Conservation (phyloP, 495 filamentous ascomycete genomes). For the Pseudoneurospora amorphoporcata region DNA sequence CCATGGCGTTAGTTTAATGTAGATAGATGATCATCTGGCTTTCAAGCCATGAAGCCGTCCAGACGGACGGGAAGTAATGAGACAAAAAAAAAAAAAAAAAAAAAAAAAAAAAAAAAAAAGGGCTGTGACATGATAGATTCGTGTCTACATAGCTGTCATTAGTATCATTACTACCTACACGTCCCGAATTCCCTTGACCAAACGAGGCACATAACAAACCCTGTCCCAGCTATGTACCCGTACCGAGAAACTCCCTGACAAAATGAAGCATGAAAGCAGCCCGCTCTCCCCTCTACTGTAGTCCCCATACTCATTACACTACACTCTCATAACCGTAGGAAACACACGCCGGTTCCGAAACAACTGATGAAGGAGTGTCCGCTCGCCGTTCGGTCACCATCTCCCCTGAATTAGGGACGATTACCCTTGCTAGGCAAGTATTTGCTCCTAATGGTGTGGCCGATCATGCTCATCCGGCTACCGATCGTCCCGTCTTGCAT, state of each 20-base stretch:
- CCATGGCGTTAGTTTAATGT: not conserved
- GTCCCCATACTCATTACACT: not conserved
- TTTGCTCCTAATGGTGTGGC: slow-evolving; percentile 48
- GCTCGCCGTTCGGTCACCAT: not conserved
- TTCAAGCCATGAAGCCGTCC: not conserved
- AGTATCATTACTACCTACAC: not conserved
- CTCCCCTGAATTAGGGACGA: not conserved
- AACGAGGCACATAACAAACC: too few relatives aligned
- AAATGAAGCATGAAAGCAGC: not conserved
- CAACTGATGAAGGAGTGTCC: not conserved
- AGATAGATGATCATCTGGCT: not conserved
- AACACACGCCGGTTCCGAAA: not conserved
- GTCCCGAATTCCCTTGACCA: not conserved
- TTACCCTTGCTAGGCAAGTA: slow-evolving; percentile 21
- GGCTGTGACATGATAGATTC: not conserved
- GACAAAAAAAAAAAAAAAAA: too few relatives aligned
- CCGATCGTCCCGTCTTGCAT: slow-evolving; percentile 71
- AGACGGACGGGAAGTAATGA: not conserved
- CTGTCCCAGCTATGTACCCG: not conserved
- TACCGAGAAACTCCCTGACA: not conserved
- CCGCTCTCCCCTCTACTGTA: not conserved
- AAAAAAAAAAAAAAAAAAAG: too few relatives aligned
- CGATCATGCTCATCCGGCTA: slow-evolving; percentile 78
- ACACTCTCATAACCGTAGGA: not conserved
- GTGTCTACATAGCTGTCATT: not conserved